phyloP scores from a whole-genome alignment of 176 grass and related monocot genomes.

The Melocanna baccifera region DNA sequence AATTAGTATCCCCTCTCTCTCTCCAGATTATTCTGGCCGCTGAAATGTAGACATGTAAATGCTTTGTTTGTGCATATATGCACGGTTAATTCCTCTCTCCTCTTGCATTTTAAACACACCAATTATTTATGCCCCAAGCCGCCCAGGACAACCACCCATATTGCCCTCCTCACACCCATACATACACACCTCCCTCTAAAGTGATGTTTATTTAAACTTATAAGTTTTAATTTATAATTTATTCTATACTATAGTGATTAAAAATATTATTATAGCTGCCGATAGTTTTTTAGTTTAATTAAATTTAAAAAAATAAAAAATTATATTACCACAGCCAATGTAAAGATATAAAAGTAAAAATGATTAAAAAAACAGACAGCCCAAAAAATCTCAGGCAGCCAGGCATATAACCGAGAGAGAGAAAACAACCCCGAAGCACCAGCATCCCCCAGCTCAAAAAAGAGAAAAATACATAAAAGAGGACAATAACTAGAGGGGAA shows the following conservation, averaged over 20 bases:
- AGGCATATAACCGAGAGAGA: no score
- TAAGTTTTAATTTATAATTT: no score
- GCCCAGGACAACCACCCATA: constrained; percentile 56
- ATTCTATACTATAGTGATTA: no score
- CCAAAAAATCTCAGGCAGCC: constrained; percentile 35
- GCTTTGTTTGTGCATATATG: constrained; percentile 18
- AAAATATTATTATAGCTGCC: no score
- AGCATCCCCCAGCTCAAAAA: no score
- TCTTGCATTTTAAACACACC: constrained; percentile 29
- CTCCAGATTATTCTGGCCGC: constrained; percentile 12
- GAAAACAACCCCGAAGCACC: no score
- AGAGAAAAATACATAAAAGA: neutral
- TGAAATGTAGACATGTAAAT: neutral
- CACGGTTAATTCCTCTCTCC: neutral
- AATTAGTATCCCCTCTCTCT: neutral
- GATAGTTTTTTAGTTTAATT: no score
- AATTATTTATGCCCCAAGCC: constrained; percentile 61
- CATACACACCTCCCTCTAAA: neutral
- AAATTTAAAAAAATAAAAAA: no score
- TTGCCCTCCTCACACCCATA: constrained; percentile 33
- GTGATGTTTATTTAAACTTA: no score
- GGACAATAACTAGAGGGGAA: constrained; percentile 19
- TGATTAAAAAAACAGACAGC: no score
- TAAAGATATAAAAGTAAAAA: no score
- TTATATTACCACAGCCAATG: no score